Conservation (phyloP, 129 eudicot species). For the Ambrosia artemisiifolia region DNA sequence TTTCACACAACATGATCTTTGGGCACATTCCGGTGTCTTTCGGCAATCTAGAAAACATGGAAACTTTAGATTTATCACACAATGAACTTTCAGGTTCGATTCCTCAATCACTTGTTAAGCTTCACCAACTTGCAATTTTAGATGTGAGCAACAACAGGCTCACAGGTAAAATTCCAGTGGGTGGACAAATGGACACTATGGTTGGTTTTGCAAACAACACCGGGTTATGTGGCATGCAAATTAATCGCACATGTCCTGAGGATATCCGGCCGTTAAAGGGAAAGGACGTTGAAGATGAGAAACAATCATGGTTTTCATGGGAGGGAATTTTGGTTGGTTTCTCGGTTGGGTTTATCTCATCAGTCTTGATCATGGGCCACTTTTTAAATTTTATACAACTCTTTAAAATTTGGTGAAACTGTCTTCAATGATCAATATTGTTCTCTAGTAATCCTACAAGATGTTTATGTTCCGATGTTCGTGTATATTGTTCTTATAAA, state of each 20-base stretch:
- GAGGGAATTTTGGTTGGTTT: slow-evolving; percentile 40
- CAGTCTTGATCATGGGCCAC: slow-evolving; percentile 32
- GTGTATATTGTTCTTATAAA: too few species aligned
- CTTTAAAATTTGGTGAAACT: slow-evolving; percentile 24
- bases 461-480: too few species aligned
- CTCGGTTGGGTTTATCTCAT: slow-evolving; percentile 31
- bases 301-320: slow-evolving; percentile 40
- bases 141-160: slow-evolving; percentile 50
- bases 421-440: too few species aligned
- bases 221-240: slow-evolving; percentile 54
- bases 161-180: slow-evolving; percentile 36
- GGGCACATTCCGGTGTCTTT: slow-evolving; percentile 42
- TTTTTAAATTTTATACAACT: slow-evolving; percentile 6
- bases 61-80: slow-evolving; percentile 52
- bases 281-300: slow-evolving; percentile 7
- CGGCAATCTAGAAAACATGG: slow-evolving; percentile 37
- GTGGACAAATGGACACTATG: slow-evolving; percentile 56
- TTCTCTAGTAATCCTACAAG: too few species aligned
- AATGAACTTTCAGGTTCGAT: slow-evolving; percentile 40
- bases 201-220: slow-evolving; percentile 41
- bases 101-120: slow-evolving; percentile 39
- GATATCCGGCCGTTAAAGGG: slow-evolving; percentile 7
- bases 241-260: slow-evolving; percentile 27
- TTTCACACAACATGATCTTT: slow-evolving; percentile 37
- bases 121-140: slow-evolving; percentile 27